Evolutionary conservation across 1,284 basidiomycete species (phyloP).

Genomic region (Heterobasidion occidentale): DNA sequence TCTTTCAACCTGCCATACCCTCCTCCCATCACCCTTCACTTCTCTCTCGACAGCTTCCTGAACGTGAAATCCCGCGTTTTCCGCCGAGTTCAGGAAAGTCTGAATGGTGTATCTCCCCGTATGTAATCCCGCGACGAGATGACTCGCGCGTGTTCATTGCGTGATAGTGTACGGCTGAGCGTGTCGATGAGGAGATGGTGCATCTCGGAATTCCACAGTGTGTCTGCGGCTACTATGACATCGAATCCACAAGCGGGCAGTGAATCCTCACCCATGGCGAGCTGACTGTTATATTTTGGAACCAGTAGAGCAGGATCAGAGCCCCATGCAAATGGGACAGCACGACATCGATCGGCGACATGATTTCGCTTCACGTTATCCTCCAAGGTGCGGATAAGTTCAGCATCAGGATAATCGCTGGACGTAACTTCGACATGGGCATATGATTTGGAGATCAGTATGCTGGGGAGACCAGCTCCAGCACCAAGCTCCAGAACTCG

Average conservation of each 20-base stretch:
- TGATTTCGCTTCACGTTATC: slow-evolving; percentile 48
- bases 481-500: slow-evolving; percentile 66
- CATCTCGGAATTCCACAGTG: slow-evolving; percentile 61
- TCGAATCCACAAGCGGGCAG: slow-evolving; percentile 37
- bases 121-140: slow-evolving; percentile 64
- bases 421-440: slow-evolving; percentile 33
- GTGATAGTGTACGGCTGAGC: slow-evolving; percentile 38
- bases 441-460: slow-evolving; percentile 47
- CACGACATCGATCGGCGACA: slow-evolving; percentile 35
- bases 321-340: slow-evolving; percentile 58
- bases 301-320: slow-evolving; percentile 33
- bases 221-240: slow-evolving; percentile 63
- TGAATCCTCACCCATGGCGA: not conserved
- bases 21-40: slow-evolving; percentile 26
- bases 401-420: slow-evolving; percentile 66
- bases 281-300: not conserved
- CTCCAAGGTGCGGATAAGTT: slow-evolving; percentile 49
- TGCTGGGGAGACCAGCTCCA: slow-evolving; percentile 64
- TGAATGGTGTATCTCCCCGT: slow-evolving; percentile 66
- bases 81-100: slow-evolving; percentile 40
- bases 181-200: slow-evolving; percentile 48
- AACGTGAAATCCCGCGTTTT: slow-evolving; percentile 34
- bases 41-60: slow-evolving; percentile 42
- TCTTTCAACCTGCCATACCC: slow-evolving; percentile 45
- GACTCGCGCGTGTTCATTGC: slow-evolving; percentile 34